Conservation (phyloP, 1,284 basidiomycete species). For the Xerocomus minutiporus region DNA sequence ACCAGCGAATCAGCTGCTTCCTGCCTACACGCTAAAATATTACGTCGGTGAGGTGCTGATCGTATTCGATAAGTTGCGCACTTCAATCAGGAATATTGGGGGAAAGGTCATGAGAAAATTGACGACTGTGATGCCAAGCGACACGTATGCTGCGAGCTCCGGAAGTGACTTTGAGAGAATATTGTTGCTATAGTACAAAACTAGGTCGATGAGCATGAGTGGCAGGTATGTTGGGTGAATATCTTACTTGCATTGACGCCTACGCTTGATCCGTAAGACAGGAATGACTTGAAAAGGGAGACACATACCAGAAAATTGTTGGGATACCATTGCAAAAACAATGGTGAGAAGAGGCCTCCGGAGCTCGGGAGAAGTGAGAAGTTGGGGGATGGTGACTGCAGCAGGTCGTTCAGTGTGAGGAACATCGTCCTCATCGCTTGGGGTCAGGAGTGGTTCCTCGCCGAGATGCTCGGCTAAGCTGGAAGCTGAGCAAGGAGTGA, state of each 20-base stretch:
- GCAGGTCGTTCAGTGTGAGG: slow-evolving; percentile 20
- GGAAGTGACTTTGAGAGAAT: slow-evolving; percentile 79
- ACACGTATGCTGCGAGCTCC: slow-evolving; percentile 71
- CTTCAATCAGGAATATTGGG: slow-evolving; percentile 84
- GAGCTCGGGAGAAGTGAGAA: slow-evolving; percentile 54
- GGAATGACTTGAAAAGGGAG: background rate
- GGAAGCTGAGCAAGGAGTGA: background rate
- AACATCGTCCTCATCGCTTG: slow-evolving; percentile 30
- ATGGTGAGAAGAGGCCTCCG: slow-evolving; percentile 67
- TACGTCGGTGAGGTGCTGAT: slow-evolving; percentile 1
- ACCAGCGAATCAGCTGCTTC: slow-evolving; percentile 52
- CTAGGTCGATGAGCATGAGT: slow-evolving; percentile 42
- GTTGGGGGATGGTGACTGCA: slow-evolving; percentile 49
- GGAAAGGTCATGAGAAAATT: slow-evolving; percentile 80
- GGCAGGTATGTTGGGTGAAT: background rate
- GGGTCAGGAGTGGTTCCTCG: slow-evolving; percentile 46
- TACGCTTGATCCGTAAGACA: slow-evolving; percentile 11
- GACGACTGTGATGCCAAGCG: slow-evolving; percentile 73
- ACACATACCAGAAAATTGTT: slow-evolving; percentile 69
- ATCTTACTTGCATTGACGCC: slow-evolving; percentile 53
- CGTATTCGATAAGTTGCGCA: slow-evolving; percentile 1
- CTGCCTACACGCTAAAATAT: slow-evolving; percentile 58
- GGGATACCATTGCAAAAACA: slow-evolving; percentile 69
- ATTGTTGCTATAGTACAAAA: slow-evolving; percentile 86
- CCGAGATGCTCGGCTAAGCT: slow-evolving; percentile 23